Evolutionary conservation across 352 stramenopile genomes (phyloP).

Genomic region (Pythium graminicola): DNA sequence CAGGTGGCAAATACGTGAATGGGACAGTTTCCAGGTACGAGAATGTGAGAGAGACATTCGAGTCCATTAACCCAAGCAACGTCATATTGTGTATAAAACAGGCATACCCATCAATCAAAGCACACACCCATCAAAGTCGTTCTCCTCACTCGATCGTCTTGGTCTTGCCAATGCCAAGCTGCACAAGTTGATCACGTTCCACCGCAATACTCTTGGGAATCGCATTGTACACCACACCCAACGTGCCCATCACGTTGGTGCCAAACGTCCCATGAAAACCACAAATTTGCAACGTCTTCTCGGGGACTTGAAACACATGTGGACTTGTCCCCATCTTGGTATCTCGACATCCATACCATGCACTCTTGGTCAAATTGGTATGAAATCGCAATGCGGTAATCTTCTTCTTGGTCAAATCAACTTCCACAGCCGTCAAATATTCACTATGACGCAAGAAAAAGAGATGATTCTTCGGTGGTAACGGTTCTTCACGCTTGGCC

Average conservation of each 20-base stretch:
- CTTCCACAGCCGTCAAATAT: slow-evolving; percentile 24
- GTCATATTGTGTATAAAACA: slow-evolving; percentile 2
- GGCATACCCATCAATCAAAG: not conserved
- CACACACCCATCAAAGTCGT: not conserved
- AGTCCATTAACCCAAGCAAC: too few species aligned
- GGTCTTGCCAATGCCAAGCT: not conserved
- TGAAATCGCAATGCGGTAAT: slow-evolving; percentile 26
- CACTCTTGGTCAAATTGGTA: slow-evolving; percentile 26
- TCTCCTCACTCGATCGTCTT: slow-evolving; percentile 3
- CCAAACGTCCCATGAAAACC: slow-evolving; percentile 24
- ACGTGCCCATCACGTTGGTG: slow-evolving; percentile 1
- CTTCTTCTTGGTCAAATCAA: not conserved
- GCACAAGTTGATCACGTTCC: not conserved
- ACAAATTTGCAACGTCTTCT: slow-evolving; percentile 14
- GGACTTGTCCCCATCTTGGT: not conserved
- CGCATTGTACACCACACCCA: slow-evolving; percentile 18
- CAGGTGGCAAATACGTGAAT: too few species aligned
- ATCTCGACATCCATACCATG: slow-evolving; percentile 22
- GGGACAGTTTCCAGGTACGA: too few species aligned
- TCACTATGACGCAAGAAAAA: slow-evolving; percentile 26
- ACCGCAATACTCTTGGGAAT: not conserved
- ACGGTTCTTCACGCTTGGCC: slow-evolving; percentile 20
- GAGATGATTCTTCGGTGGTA: slow-evolving; percentile 19
- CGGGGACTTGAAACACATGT: slow-evolving; percentile 2
- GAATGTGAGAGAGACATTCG: too few species aligned